These are phyloP conservation scores for Tricholoma terreum DNA, from an alignment of 768 basidiomycete species.

Conservation along the genomic window DNA sequence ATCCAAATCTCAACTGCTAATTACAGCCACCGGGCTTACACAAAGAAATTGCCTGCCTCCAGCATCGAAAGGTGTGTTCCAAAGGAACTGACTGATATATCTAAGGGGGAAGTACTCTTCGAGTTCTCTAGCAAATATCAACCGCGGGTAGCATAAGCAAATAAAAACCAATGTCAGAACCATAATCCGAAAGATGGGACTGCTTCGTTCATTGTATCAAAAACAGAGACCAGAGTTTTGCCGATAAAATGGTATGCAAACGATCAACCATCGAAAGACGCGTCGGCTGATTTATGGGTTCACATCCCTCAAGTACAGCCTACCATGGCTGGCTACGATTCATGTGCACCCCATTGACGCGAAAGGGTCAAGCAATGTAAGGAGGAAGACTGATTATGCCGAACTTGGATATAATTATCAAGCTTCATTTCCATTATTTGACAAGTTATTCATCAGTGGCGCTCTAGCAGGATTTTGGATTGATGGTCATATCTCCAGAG, in stretches of 20 bases:
- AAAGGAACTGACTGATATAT: conserved; percentile 52
- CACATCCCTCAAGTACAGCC: conserved; percentile 46
- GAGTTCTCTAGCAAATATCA: conserved; percentile 51
- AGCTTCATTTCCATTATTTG: conserved; percentile 4
- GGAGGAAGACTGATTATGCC: conserved; percentile 21
- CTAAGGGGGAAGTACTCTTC: too few relatives aligned
- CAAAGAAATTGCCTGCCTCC: conserved; percentile 66
- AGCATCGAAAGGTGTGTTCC: conserved; percentile 63
- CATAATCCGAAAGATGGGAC: too few relatives aligned
- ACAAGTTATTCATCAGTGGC: conserved; percentile 9
- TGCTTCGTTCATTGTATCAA: too few relatives aligned
- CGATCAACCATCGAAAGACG: too few relatives aligned
- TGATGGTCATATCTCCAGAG: conserved; percentile 21
- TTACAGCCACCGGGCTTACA: too few relatives aligned
- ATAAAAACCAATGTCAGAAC: conserved; percentile 22
- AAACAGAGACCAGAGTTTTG: too few relatives aligned
- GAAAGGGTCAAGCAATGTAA: conserved; percentile 17
- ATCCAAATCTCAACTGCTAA: too few relatives aligned
- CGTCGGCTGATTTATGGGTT: too few relatives aligned
- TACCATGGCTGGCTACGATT: conserved; percentile 38
- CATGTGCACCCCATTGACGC: conserved; percentile 20
- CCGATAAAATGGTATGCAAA: background rate
- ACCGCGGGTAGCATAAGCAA: conserved; percentile 56
- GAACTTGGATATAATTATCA: conserved; percentile 18
- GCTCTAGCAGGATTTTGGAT: conserved; percentile 8